phyloP scores from a whole-genome alignment of 2,329 filamentous ascomycete species.

The Ophiostoma novo-ulmi region DNA sequence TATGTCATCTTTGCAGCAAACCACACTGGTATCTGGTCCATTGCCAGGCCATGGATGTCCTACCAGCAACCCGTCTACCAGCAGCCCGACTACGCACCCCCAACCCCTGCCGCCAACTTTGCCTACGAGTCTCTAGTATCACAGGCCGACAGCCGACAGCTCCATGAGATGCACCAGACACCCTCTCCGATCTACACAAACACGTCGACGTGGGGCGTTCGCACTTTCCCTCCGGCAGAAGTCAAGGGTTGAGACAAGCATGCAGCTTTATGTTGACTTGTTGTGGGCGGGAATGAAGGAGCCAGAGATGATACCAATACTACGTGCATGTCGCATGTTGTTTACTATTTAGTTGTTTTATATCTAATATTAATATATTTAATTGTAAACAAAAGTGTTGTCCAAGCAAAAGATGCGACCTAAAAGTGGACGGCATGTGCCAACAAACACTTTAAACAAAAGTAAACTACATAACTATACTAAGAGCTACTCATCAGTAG shows the following conservation, averaged over 20 bases:
- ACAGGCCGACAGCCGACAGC: background rate
- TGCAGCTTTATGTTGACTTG: too few relatives aligned
- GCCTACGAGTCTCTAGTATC: background rate
- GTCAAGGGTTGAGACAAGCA: background rate
- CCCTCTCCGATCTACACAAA: background rate
- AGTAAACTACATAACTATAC: too few relatives aligned
- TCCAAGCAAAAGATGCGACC: too few relatives aligned
- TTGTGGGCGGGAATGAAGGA: too few relatives aligned
- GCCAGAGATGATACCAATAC: too few relatives aligned
- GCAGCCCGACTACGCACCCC: background rate
- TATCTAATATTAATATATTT: background rate
- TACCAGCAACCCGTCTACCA: background rate
- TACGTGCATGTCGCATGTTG: background rate
- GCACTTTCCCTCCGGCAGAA: background rate
- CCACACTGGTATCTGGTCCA: background rate
- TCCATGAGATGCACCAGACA: constrained; percentile 2
- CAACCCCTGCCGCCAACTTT: background rate
- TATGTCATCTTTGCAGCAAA: background rate
- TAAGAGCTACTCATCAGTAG: too few relatives aligned
- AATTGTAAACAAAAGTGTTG: too few relatives aligned
- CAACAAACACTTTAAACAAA: too few relatives aligned
- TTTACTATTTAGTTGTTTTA: background rate
- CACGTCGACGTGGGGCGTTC: background rate
- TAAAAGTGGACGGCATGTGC: too few relatives aligned
- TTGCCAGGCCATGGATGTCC: background rate